phyloP scores from a whole-genome alignment of 1,284 basidiomycete genomes.

The Inonotus obliquus region DNA sequence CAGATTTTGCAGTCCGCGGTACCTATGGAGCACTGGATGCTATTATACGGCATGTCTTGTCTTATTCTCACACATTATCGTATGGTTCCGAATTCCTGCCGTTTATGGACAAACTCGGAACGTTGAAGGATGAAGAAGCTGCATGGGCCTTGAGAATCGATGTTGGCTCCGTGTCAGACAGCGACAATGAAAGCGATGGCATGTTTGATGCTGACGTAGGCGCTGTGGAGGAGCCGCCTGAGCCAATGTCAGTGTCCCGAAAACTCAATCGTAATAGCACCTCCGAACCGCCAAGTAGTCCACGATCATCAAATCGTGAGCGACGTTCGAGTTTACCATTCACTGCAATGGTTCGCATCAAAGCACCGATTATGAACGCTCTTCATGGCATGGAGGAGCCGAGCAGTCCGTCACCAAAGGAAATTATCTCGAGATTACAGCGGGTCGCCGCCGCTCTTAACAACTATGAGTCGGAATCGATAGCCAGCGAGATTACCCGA shows the following conservation, averaged over 20 bases:
- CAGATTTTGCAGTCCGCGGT: slow-evolving; percentile 72
- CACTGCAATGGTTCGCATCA: slow-evolving; percentile 36
- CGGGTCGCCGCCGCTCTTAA: slow-evolving; percentile 1
- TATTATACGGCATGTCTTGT: slow-evolving; percentile 68
- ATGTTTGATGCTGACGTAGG: slow-evolving; percentile 49
- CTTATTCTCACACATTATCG: slow-evolving; percentile 73
- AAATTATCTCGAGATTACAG: slow-evolving; percentile 8
- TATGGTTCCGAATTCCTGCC: slow-evolving; percentile 77
- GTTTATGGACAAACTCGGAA: slow-evolving; percentile 63
- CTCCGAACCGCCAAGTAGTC: slow-evolving; percentile 23
- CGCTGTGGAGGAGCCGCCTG: slow-evolving; percentile 31
- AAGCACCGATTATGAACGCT: slow-evolving; percentile 14
- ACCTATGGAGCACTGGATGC: slow-evolving; percentile 67
- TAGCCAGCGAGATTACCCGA: slow-evolving; percentile 77
- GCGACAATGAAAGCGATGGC: slow-evolving; percentile 50
- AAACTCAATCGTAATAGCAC: slow-evolving; percentile 11
- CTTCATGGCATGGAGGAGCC: not conserved
- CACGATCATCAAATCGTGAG: slow-evolving; percentile 36
- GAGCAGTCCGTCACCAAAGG: slow-evolving; percentile 1
- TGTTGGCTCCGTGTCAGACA: slow-evolving; percentile 45
- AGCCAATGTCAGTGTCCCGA: slow-evolving; percentile 22
- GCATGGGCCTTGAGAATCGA: slow-evolving; percentile 67
- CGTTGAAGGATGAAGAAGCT: slow-evolving; percentile 56
- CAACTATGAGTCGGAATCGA: slow-evolving; percentile 46
- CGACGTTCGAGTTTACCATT: slow-evolving; percentile 62